Evolutionary conservation across 2,329 filamentous ascomycete genomes (phyloP).

Genomic region (Daldinia eschscholtzii): DNA sequence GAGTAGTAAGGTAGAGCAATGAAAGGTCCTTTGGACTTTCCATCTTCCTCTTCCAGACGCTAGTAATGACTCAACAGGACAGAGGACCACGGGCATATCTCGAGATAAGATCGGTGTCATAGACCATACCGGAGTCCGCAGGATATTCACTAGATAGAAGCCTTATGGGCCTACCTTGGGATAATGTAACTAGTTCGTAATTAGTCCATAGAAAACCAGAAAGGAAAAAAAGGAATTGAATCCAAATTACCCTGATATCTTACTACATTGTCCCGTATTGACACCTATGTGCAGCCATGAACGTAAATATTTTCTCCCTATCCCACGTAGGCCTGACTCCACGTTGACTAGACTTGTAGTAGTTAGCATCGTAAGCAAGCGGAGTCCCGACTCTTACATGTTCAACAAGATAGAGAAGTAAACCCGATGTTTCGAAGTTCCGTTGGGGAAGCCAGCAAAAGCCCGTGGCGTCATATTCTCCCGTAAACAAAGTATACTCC

Average conservation of each 20-base stretch:
- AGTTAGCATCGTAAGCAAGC: not conserved
- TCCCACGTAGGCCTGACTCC: not conserved
- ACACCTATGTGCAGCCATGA: not conserved
- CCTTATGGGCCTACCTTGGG: not conserved
- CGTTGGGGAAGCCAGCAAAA: not conserved
- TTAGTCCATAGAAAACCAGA: not conserved
- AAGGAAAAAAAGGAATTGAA: not conserved
- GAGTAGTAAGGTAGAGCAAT: not conserved
- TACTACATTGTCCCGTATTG: not conserved
- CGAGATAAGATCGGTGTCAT: slow-evolving; percentile 9
- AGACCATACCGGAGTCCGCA: not conserved
- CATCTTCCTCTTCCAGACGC: not conserved
- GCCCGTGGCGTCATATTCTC: not conserved
- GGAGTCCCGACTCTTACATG: not conserved
- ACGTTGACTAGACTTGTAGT: not conserved
- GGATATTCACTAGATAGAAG: not conserved
- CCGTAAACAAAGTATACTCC: not conserved
- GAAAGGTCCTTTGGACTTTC: slow-evolving; percentile 3
- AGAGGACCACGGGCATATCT: not conserved
- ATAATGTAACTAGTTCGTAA: not conserved
- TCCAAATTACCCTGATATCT: not conserved
- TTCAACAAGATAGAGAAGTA: not conserved
- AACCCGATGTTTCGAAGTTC: not conserved
- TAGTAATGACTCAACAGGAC: not conserved
- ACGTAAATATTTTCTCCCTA: not conserved